Conservation (phyloP, 495 filamentous ascomycete species). For the Trichoderma gamsii region DNA sequence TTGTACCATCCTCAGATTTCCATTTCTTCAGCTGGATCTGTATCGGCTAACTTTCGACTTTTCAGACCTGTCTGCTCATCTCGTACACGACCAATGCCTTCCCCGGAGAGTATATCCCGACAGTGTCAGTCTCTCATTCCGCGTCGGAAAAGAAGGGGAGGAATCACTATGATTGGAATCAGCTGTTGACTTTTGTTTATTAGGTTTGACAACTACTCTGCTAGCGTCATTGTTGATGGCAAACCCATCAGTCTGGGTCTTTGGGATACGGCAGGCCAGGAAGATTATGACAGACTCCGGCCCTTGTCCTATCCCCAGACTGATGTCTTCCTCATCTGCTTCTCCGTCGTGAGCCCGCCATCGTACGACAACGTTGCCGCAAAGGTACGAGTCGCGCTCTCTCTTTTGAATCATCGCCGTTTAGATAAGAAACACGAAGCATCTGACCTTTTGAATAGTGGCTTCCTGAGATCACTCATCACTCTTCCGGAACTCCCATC, state of each 20-base stretch:
- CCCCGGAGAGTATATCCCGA: slow-evolving; percentile 97
- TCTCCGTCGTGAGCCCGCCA: slow-evolving; percentile 94
- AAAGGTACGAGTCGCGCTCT: slow-evolving; percentile 55
- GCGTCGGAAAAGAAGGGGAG: background rate
- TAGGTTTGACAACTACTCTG: slow-evolving; percentile 98
- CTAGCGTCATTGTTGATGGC: slow-evolving; percentile 96
- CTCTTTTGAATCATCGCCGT: background rate
- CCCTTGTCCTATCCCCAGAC: slow-evolving; percentile 97
- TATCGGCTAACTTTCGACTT: slow-evolving; percentile 26
- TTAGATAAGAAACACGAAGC: background rate
- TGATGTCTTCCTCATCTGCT: slow-evolving; percentile 96
- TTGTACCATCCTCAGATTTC: slow-evolving; percentile 24
- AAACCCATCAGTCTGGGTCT: slow-evolving; percentile 94
- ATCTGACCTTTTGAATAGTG: slow-evolving; percentile 51
- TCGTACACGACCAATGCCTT: slow-evolving; percentile 99
- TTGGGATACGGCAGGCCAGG: slow-evolving; percentile 98
- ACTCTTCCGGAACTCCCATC: slow-evolving; percentile 91
- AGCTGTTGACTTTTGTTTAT: slow-evolving; percentile 25
- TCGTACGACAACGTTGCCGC: slow-evolving; percentile 97
- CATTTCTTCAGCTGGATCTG: slow-evolving; percentile 1
- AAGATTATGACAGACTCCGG: slow-evolving; percentile 94
- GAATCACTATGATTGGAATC: background rate
- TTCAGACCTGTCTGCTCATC: slow-evolving; percentile 96
- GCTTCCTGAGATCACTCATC: slow-evolving; percentile 95
- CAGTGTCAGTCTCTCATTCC: slow-evolving; percentile 64